Evolutionary conservation across 345 rosid species (phyloP).

Genomic region (Salix viminalis): DNA sequence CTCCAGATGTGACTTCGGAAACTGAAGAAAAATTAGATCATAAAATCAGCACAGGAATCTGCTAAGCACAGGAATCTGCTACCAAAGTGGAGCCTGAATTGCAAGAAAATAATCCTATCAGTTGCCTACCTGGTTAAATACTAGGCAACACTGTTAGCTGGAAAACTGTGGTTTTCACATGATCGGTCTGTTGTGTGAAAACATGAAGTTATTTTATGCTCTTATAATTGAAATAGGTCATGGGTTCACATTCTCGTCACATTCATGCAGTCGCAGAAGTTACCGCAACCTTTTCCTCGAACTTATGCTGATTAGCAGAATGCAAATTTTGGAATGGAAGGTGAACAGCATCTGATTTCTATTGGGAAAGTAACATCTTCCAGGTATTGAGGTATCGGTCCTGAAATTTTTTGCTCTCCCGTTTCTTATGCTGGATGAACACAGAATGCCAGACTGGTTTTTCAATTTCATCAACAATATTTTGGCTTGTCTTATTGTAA

Average conservation of each 20-base stretch:
- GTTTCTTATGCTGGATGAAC: background rate
- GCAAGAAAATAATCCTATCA: background rate
- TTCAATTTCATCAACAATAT: background rate
- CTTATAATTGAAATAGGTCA: constrained; percentile 10
- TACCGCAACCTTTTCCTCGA: constrained; percentile 88
- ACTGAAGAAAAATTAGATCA: constrained; percentile 33
- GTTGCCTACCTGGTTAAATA: constrained; percentile 56
- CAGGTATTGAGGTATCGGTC: constrained; percentile 40
- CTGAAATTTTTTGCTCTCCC: background rate
- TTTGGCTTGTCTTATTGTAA: background rate
- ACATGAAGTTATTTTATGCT: background rate
- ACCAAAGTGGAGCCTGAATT: constrained; percentile 11
- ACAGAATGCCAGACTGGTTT: background rate
- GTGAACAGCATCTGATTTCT: constrained; percentile 86
- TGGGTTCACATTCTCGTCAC: constrained; percentile 17
- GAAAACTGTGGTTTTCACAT: constrained; percentile 81
- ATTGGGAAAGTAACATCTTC: constrained; percentile 75
- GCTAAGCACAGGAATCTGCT: constrained; percentile 22
- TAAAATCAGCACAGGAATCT: constrained; percentile 19
- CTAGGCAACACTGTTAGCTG: constrained; percentile 52
- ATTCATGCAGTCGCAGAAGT: constrained; percentile 58
- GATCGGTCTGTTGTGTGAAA: constrained; percentile 37
- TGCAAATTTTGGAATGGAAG: constrained; percentile 64
- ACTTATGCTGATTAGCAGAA: constrained; percentile 90
- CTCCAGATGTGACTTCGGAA: constrained; percentile 25